phyloP scores from a whole-genome alignment of 352 stramenopile species.

The Blastocystis sp. region DNA sequence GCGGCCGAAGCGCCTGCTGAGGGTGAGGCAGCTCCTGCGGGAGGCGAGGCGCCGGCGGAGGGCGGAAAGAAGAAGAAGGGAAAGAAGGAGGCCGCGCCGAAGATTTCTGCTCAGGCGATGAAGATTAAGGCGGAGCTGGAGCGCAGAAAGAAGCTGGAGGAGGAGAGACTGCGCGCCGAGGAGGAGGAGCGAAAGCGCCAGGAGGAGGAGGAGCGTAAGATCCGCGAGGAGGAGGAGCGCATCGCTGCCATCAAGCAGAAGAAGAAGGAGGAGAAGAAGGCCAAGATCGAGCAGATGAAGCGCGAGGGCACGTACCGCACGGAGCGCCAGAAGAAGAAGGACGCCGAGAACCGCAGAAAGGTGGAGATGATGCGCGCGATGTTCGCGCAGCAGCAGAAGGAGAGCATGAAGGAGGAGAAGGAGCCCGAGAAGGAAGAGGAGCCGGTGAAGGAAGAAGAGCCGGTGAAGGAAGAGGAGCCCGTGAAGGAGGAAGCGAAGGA shows the following conservation, averaged over 20 bases:
- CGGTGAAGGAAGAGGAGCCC: constrained; percentile 74
- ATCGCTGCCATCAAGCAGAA: not conserved
- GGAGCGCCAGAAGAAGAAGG: constrained; percentile 46
- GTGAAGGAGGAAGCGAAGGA: constrained; percentile 69
- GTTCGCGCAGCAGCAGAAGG: constrained; percentile 71
- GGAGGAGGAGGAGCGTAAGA: constrained; percentile 41
- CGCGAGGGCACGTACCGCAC: constrained; percentile 35
- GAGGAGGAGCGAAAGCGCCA: constrained; percentile 50
- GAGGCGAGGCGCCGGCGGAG: constrained; percentile 66
- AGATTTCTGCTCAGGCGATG: constrained; percentile 71
- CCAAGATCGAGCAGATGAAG: constrained; percentile 39
- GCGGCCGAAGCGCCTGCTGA: not conserved
- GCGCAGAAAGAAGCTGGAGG: constrained; percentile 9
- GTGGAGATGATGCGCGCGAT: constrained; percentile 43
- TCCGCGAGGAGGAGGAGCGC: constrained; percentile 54
- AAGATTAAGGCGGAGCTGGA: constrained; percentile 21
- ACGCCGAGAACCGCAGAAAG: constrained; percentile 1
- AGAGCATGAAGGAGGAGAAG: constrained; percentile 73
- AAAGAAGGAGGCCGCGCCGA: constrained; percentile 73
- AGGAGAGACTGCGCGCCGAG: constrained; percentile 5
- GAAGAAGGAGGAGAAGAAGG: constrained; percentile 49
- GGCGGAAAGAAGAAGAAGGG: constrained; percentile 74
- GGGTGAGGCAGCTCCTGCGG: not conserved
- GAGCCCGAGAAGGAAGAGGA: constrained; percentile 75
- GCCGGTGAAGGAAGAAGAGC: constrained; percentile 70